phyloP scores from a whole-genome alignment of 345 rosid species.

The Hevea brasiliensis region DNA sequence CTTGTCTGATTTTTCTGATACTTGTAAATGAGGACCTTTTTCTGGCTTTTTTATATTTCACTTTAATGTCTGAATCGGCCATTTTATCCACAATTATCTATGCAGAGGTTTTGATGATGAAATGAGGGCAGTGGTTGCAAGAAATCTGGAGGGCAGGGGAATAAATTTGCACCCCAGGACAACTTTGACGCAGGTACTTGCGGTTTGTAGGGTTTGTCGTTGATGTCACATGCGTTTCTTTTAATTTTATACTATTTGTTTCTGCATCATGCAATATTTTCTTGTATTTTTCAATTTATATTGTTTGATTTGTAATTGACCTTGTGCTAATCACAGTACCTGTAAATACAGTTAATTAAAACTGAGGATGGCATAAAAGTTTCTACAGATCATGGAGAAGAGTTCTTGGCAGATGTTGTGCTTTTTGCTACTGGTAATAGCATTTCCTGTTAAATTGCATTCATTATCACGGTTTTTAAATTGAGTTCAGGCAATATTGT shows the following conservation, averaged over 20 bases:
- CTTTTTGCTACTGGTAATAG: conserved; percentile 95
- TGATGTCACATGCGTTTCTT: background rate
- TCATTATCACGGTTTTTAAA: background rate
- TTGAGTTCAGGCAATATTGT: too few relatives aligned
- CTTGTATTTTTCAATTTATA: background rate
- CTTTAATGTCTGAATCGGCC: conserved; percentile 1
- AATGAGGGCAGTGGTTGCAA: conserved; percentile 95
- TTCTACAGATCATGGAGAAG: conserved; percentile 84
- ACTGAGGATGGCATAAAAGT: conserved; percentile 80
- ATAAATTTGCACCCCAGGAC: conserved; percentile 78
- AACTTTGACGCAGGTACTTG: conserved; percentile 66
- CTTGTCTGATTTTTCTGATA: background rate
- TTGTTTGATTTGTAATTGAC: background rate
- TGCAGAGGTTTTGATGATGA: conserved; percentile 96
- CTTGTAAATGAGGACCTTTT: background rate
- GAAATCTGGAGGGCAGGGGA: conserved; percentile 95
- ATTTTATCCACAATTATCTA: conserved; percentile 6
- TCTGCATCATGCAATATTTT: background rate
- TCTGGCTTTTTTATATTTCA: background rate
- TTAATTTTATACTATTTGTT: background rate
- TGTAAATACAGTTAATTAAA: conserved; percentile 65
- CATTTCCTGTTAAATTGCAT: background rate
- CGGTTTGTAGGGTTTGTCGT: conserved; percentile 6
- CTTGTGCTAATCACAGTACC: conserved; percentile 14
- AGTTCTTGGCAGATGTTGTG: conserved; percentile 79